phyloP scores from a whole-genome alignment of 192 early-diverging fungal genomes.

The Entophlyctis helioformis region DNA sequence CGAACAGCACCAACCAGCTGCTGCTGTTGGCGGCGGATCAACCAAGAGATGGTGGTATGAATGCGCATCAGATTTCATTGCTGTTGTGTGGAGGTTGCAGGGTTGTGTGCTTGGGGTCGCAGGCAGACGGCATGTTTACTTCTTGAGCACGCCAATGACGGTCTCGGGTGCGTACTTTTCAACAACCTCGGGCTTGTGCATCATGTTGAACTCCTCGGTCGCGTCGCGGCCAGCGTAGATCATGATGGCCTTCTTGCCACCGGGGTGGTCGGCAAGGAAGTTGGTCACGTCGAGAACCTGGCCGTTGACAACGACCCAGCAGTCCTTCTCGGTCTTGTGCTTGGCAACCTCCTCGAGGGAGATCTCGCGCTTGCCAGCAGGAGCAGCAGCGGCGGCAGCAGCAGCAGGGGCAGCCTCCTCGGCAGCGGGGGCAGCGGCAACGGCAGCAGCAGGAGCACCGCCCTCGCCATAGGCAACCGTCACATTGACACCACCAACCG shows the following conservation, averaged over 20 bases:
- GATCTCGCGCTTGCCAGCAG: constrained; percentile 32
- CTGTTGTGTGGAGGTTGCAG: too few species aligned
- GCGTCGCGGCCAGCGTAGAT: constrained; percentile 78
- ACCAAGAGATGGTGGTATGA: too few species aligned
- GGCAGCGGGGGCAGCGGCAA: constrained; percentile 11
- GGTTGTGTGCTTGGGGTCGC: too few species aligned
- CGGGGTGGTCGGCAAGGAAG: constrained; percentile 71
- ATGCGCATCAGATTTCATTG: too few species aligned
- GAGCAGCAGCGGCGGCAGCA: constrained; percentile 17
- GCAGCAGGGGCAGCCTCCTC: constrained; percentile 24
- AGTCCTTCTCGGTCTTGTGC: constrained; percentile 69
- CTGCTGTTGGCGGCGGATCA: too few species aligned
- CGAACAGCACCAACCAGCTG: too few species aligned
- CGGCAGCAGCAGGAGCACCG: constrained; percentile 15
- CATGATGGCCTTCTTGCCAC: constrained; percentile 75
- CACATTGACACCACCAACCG: constrained; percentile 52
- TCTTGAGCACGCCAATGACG: constrained; percentile 34
- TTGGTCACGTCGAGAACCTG: constrained; percentile 65
- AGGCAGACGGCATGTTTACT: constrained; percentile 8
- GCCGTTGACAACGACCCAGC: constrained; percentile 80
- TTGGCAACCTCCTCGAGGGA: constrained; percentile 70
- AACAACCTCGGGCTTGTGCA: constrained; percentile 73
- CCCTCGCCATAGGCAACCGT: constrained; percentile 40
- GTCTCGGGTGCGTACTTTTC: constrained; percentile 46
- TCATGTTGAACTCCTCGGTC: constrained; percentile 74